Base-by-base conservation (phyloP, 2,329 filamentous ascomycete genomes). In the Fusarium heterosporum region DNA sequence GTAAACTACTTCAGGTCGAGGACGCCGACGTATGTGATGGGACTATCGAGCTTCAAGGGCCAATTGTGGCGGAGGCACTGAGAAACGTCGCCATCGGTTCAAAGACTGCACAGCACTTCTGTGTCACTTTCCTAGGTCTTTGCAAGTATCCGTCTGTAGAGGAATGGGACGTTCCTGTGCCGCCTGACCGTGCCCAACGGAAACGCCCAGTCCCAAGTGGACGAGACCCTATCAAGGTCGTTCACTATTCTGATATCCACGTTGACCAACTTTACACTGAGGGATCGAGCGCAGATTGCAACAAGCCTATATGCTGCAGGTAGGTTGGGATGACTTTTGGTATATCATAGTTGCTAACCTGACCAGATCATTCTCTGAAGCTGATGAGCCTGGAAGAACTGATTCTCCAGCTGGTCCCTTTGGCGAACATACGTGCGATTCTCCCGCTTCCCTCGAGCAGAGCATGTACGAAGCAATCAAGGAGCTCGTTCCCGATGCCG, bases 201-300 rank as follows among this genome's bases (percentile, higher is more conserved):
- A 68, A 59, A 14, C 78, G 82, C 14, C 79, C 81, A 16, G 40
- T 55, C 2, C 76, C 83, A 3, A 85, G 82, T 50, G 80, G 81
- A 4, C 73, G 81, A 71, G 68, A 76, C 7, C 82, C 85, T 8
- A 71, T 87, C 64, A 82, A 84, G 66, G 78, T 89, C 6, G 84
- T 87, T 25, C 87, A 89, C 69, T 85, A 85, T 72, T 87, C 84
- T 13, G 87, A 89, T 64, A 85, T 87, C 40, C 87, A 89, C 58
- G 77, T 89, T 52, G 86, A 89, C 64, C 82, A 81, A 8, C 77
- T 81, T 12, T 89, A 89, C 71, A 79, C 80, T 25, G 74, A 80
- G 3, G 87, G 86, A 0, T 79, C 84, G 8, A 87, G 80, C 69
- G 80, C 82, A 22, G 79, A 86, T 61, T 89, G 87, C 74, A 80